Conservation (phyloP, 2,329 filamentous ascomycete genomes). For the Diatrype stigma region DNA sequence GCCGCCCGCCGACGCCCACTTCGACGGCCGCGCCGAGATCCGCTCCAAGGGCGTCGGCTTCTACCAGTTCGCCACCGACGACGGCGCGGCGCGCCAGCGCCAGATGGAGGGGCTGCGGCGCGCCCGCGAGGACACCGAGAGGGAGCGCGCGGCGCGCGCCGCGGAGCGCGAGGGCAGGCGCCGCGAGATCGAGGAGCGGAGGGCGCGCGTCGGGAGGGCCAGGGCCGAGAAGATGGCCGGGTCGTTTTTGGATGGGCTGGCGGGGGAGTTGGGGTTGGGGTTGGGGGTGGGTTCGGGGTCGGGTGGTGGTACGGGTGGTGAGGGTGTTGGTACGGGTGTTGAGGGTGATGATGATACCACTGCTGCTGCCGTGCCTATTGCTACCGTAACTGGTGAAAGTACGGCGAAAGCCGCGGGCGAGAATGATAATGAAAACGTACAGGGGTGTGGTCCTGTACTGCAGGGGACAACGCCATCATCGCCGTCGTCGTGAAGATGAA, state of each 20-base stretch:
- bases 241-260: constrained; percentile 32
- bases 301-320: neutral
- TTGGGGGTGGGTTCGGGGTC: neutral
- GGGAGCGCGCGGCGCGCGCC: constrained; percentile 51
- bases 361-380: too few species aligned
- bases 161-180: constrained; percentile 55
- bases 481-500: too few species aligned
- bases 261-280: constrained; percentile 22
- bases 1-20: constrained; percentile 76
- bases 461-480: too few species aligned
- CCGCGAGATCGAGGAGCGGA: constrained; percentile 60
- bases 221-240: constrained; percentile 34
- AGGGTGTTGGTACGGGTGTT: neutral
- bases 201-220: constrained; percentile 56
- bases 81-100: constrained; percentile 51
- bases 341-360: neutral
- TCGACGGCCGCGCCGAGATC: constrained; percentile 80
- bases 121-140: constrained; percentile 66
- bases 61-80: constrained; percentile 80
- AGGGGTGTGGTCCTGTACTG: too few species aligned
- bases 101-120: constrained; percentile 75
- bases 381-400: too few species aligned
- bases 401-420: too few species aligned
- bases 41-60: constrained; percentile 87
- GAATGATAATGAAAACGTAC: too few species aligned